Conservation (phyloP, 2,329 filamentous ascomycete species). For the Xylariaceae sp. region DNA sequence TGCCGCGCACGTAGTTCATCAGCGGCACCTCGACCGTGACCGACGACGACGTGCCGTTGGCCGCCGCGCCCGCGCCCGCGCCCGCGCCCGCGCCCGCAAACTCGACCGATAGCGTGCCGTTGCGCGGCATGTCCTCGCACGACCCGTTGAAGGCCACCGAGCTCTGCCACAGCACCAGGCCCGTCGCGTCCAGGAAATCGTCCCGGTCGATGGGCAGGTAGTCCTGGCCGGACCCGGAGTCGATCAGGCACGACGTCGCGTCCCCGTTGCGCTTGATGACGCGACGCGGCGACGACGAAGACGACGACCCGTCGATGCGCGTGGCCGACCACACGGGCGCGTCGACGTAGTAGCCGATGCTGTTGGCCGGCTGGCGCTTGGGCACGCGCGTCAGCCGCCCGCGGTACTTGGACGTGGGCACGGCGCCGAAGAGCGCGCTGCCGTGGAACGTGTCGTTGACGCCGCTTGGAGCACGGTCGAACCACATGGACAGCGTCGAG, state of each 20-base stretch:
- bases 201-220: neutral
- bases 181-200: neutral
- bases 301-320: neutral
- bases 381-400: neutral
- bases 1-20: neutral
- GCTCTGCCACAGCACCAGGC: neutral
- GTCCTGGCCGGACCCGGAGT: neutral
- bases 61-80: neutral
- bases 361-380: neutral
- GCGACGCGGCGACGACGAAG: neutral
- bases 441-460: neutral
- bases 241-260: neutral
- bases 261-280: neutral
- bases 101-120: neutral
- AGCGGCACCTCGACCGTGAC: neutral
- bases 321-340: neutral
- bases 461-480: neutral
- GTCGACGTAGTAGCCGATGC: slow-evolving; percentile 1
- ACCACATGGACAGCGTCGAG: neutral
- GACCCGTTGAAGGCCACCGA: neutral
- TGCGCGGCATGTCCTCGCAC: neutral
- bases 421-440: slow-evolving; percentile 1
- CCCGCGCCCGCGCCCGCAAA: neutral
- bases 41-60: no score
- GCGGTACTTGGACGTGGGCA: neutral